Conservation (phyloP, 768 basidiomycete genomes). For the Xerocomus potaroensis region DNA sequence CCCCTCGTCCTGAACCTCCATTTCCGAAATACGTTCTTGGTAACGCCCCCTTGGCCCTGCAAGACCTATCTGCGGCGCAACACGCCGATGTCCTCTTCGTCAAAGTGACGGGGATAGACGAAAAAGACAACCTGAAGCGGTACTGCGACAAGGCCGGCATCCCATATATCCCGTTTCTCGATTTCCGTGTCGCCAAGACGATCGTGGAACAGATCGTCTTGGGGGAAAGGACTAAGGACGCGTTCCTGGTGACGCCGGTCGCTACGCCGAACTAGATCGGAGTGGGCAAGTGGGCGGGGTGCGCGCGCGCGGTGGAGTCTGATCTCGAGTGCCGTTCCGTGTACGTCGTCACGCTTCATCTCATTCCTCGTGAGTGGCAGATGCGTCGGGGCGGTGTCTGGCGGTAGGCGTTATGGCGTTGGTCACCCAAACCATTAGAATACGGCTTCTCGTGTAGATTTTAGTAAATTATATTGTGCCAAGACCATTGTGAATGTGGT, state of each 20-base stretch:
- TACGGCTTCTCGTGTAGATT: too few species aligned
- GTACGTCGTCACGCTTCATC: too few species aligned
- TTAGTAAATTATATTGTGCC: too few species aligned
- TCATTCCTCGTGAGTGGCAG: too few species aligned
- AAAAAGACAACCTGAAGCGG: conserved; percentile 73
- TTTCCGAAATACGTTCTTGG: too few species aligned
- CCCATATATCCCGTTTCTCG: conserved; percentile 69
- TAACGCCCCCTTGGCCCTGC: too few species aligned
- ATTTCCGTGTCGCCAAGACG: conserved; percentile 60
- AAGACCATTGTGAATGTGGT: too few species aligned
- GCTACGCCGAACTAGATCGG: background rate
- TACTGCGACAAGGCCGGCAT: conserved; percentile 82
- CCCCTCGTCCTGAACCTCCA: background rate
- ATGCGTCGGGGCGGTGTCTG: too few species aligned
- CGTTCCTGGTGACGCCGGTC: conserved; percentile 17
- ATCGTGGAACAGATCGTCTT: conserved; percentile 66
- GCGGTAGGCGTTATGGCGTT: too few species aligned
- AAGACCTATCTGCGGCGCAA: conserved; percentile 90
- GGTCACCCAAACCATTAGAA: too few species aligned
- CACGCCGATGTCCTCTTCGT: conserved; percentile 96
- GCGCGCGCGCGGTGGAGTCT: background rate
- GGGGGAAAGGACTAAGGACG: conserved; percentile 42
- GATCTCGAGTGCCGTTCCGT: too few species aligned
- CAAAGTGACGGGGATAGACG: conserved; percentile 70
- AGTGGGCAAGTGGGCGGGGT: background rate